Base-by-base conservation (phyloP, 192 early-diverging fungal genomes). In the Backusella macrospora region DNA sequence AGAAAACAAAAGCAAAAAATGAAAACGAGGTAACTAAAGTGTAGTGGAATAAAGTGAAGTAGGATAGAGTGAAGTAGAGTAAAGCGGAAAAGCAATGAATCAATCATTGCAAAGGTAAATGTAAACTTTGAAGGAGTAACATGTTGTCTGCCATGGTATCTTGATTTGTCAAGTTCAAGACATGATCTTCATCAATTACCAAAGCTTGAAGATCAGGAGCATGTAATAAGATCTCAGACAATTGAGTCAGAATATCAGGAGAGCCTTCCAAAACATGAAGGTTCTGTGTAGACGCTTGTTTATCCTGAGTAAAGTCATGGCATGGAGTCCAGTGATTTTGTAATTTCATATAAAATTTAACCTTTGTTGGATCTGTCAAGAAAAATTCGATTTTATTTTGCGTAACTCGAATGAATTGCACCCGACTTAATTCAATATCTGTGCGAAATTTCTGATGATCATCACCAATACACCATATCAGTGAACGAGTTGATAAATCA, bases 381-480 rank as follows among this genome's bases (percentile, higher is more conserved):
- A 21, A 39, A 40, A 77, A 42, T 14, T 48, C 47, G 7, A 77
- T 71, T 79, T 82, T n/a, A 16, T 78, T 72, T 48, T 78, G 76
- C 26, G 71, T 70, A 43, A 52, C 74, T 59, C 83, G 80, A 46
- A 87, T 84, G 23, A 77, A 73, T 4, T 83, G 77, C 62, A 88
- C 83, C 4, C 67, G 66, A 37, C 75, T 75, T 37, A 90, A 71
- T 9, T 84, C 79, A 47, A 88, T 82, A 9, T 85, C 83, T 78
- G 87, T 87, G 55, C 86, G 84, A 76, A 88, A 90, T 21, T 80
- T 82, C 13, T 82, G 80, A 26, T 82, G 71, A 52, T 80, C 78
- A 70, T 90, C 88, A 6, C 82, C 78, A 43, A 90, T 89, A 72
- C 87, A 82, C 88, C 88, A 90, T 21, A 82, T 80, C 75, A 90